phyloP scores from a whole-genome alignment of 805 yeast species.

The Lachancea meyersii region DNA sequence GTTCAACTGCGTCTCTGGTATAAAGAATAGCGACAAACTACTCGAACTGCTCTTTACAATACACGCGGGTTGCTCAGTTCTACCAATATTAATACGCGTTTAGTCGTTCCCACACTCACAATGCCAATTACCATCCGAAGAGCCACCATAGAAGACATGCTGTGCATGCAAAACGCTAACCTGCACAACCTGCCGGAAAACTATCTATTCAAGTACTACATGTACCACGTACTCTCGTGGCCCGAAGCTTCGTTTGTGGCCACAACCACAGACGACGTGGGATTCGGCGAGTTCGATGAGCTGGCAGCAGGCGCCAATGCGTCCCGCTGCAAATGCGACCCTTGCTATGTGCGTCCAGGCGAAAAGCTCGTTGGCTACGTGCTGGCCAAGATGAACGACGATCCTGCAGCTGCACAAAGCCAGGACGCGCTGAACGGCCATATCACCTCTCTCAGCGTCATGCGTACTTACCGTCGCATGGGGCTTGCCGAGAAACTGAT shows the following conservation, averaged over 20 bases:
- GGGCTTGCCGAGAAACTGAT: conserved; percentile 89
- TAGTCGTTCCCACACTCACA: background rate
- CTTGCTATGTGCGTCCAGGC: conserved; percentile 57
- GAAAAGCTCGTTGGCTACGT: conserved; percentile 95
- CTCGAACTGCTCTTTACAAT: background rate
- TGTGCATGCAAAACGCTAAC: conserved; percentile 94
- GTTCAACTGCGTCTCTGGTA: no score
- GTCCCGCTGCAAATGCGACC: conserved; percentile 43
- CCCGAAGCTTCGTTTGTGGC: conserved; percentile 98
- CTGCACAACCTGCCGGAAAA: conserved; percentile 90
- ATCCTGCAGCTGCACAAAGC: conserved; percentile 58
- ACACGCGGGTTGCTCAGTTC: no score
- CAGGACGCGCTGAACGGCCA: conserved; percentile 80
- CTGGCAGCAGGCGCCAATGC: conserved; percentile 18
- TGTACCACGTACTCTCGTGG: conserved; percentile 93
- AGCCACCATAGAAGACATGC: conserved; percentile 80
- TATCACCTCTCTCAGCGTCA: conserved; percentile 86
- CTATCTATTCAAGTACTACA: conserved; percentile 83
- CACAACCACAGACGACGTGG: conserved; percentile 56
- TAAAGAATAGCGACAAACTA: background rate
- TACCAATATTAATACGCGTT: no score
- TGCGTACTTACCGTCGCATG: conserved; percentile 92
- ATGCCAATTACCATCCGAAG: conserved; percentile 86
- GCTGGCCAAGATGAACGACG: conserved; percentile 94
- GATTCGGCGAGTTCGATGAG: conserved; percentile 13